These are phyloP conservation scores for Amniculicola lignicola DNA, from an alignment of 495 filamentous ascomycete genomes.

Conservation along the genomic window DNA sequence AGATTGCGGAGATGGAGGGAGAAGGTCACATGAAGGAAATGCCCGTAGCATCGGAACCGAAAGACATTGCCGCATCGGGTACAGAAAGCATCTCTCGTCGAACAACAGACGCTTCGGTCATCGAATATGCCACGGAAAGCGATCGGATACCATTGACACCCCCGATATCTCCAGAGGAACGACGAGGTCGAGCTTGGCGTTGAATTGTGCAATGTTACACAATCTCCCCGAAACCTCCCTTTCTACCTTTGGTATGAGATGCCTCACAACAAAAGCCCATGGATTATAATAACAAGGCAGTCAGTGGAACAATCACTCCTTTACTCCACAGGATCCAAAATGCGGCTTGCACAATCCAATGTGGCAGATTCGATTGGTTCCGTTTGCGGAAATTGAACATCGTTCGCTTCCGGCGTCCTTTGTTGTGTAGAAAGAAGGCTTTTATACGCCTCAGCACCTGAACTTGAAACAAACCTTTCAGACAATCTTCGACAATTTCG, in stretches of 20 bases:
- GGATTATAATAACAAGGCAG: too few relatives aligned
- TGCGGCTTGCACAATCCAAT: neutral
- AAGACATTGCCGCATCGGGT: too few relatives aligned
- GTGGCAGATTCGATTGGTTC: neutral
- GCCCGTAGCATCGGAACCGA: neutral
- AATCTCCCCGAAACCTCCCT: too few relatives aligned
- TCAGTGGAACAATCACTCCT: too few relatives aligned
- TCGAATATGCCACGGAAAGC: neutral
- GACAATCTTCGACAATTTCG: neutral
- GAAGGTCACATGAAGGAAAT: slow-evolving; percentile 2
- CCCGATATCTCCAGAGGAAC: neutral
- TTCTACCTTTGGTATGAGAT: too few relatives aligned
- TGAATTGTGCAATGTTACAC: neutral
- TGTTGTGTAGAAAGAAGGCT: slow-evolving; percentile 19
- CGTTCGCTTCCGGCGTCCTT: slow-evolving; percentile 26
- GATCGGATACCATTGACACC: slow-evolving; percentile 5
- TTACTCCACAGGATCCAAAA: neutral
- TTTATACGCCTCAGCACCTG: neutral
- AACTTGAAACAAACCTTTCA: slow-evolving; percentile 12
- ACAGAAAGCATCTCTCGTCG: too few relatives aligned
- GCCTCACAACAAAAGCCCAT: too few relatives aligned
- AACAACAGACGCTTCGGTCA: slow-evolving; percentile 7
- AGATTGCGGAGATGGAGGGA: slow-evolving; percentile 21
- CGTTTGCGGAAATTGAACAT: slow-evolving; percentile 25
- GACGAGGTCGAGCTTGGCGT: neutral